phyloP scores from a whole-genome alignment of 345 rosid genomes.

The Moricandia arvensis region DNA sequence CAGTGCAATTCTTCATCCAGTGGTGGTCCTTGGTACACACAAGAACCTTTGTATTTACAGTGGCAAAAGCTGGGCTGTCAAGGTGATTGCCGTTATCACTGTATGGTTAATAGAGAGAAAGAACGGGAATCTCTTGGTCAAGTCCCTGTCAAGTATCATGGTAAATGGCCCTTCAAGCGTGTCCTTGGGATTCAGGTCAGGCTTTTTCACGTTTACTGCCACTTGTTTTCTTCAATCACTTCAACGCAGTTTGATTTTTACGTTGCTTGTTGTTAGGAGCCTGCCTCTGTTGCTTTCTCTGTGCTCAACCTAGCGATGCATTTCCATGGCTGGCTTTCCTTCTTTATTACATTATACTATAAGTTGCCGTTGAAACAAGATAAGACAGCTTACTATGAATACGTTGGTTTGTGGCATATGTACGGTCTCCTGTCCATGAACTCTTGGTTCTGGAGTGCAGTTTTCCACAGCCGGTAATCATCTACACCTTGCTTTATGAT shows the following conservation, averaged over 20 bases:
- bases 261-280: slow-evolving; percentile 45
- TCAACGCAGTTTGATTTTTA: neutral
- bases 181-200: slow-evolving; percentile 68
- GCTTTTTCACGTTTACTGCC: neutral
- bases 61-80: slow-evolving; percentile 76
- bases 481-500: slow-evolving; percentile 3
- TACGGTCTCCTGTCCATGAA: slow-evolving; percentile 61
- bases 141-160: slow-evolving; percentile 69
- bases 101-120: slow-evolving; percentile 67
- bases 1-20: slow-evolving; percentile 58
- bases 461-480: slow-evolving; percentile 70
- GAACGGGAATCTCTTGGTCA: slow-evolving; percentile 49
- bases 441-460: slow-evolving; percentile 80
- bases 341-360: slow-evolving; percentile 60
- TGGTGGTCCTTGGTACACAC: slow-evolving; percentile 66
- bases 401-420: slow-evolving; percentile 62
- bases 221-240: neutral
- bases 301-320: slow-evolving; percentile 71
- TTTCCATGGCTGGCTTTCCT: slow-evolving; percentile 79
- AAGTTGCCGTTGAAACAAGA: slow-evolving; percentile 56
- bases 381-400: slow-evolving; percentile 60
- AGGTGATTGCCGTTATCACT: slow-evolving; percentile 70
- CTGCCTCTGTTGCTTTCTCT: slow-evolving; percentile 72
- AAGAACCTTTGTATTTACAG: slow-evolving; percentile 61
- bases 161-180: slow-evolving; percentile 84